Evolutionary conservation across 2,329 filamentous ascomycete species (phyloP), one percentile per base, ranked within the genome.

Genomic region (Verruconis gallopava): DNA sequence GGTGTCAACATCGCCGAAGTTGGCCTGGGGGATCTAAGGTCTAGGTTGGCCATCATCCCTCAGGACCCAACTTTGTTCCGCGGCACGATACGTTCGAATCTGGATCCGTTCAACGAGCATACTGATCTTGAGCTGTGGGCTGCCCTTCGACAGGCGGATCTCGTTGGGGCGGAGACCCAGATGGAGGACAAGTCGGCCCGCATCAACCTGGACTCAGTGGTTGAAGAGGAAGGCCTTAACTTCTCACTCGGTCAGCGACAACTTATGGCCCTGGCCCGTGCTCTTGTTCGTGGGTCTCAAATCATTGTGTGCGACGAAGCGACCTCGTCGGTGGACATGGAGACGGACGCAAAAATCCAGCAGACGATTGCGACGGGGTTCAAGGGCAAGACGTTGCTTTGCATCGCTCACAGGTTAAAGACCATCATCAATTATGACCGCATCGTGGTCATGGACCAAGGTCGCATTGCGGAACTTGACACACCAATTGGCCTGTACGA

Each of bases 301-400:
- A 95, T 96, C 62, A 95, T 96, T 52, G 80, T 98, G 38, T 95
- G 89, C 61, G 91, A 98, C 65, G 91, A 98, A 62, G 91, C 91
- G 1, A 98, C 91, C 0, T 85, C 80, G 1, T 83, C 77, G 0
- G 88, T 96, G 5, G 89, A 96, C 60, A 91, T 95, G 69, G 89
- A 95, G 56, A 96, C 89, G 3, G 91, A 98, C 57, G 81, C 85
- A 61, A 93, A 91, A 71, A 94, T 96, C 56, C 89, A 96, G 61
- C 68, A 69, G 43, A 93, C 88, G 3, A 95, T 96, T 61, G 80
- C 84, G 0, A 71, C 73, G 1, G 88, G 79, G 0, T 96, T 96
- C 68, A 71, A 73, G 42, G 88, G 86, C 45, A 85, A 82, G 67
- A 95, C 89, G 2, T 64, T 96, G 37, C 67, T 96, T 17, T 94